Base-by-base conservation (phyloP, 768 basidiomycete species). In the Russula ochroleuca region DNA sequence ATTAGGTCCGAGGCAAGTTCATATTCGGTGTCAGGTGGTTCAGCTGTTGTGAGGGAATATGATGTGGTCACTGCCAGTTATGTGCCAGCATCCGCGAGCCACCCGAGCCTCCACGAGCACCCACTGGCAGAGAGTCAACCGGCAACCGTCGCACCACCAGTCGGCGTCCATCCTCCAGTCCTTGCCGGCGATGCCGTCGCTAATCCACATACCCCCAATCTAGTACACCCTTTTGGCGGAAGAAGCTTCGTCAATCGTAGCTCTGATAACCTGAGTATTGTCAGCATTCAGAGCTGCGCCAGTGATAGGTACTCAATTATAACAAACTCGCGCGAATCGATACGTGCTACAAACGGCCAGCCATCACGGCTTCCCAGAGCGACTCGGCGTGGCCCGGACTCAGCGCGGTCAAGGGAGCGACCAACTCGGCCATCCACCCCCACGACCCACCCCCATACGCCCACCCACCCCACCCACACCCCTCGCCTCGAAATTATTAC, bases 261-360 rank as follows among this genome's bases (percentile, higher is more conserved):
- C 35, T 35, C 35, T 8, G 35, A 6, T 1, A 35, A 35, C 35
- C 7, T 35, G 35, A 35, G 35, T 8, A 6, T 6, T 35, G 1
- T 35, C 35, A 35, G 35, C 35, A 1, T 35, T 35, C 61, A 49
- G 19, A 62, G 61, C 28, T 21, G 48, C 9, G 21, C 62, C 40
- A 57, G 62, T 17, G 62, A 57, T 17, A 45, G 62, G 40, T 23
- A 45, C n/a, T 58, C 56, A 11, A 37, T 31, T 10, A 25, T 63
- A 14, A 21, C 56, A 23, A 31, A 33, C 23, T 63, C 62, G 5
- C 54, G 48, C 33, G 63, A 60, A 17, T 56, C 53, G 9, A 17
- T 40, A 3, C 59, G 23, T 31, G 13, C 2, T 25, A 10, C 59
- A n/a, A 9, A 37, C 5, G 64, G 59, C 35, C 59, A 52, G 8